These are phyloP conservation scores for Fusarium sp. DNA, from an alignment of 2,329 filamentous ascomycete genomes.

Conservation along the genomic window DNA sequence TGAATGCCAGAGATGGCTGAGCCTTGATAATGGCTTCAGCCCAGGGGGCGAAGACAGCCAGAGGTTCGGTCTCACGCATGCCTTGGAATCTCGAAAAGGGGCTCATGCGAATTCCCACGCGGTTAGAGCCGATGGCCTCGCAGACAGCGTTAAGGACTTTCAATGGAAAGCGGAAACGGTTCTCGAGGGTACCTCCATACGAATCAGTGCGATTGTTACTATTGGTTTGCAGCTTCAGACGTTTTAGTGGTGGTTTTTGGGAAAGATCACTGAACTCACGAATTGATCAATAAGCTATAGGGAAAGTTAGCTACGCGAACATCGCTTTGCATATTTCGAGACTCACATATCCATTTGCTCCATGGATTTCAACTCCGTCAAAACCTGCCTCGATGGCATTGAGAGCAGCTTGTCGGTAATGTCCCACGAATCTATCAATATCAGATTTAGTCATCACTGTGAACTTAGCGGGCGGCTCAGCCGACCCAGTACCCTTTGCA, in stretches of 20 bases:
- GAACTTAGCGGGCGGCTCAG: constrained; percentile 38
- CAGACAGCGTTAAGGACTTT: constrained; percentile 58
- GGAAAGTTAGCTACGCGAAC: not conserved
- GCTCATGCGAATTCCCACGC: constrained; percentile 65
- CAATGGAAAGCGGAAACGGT: constrained; percentile 59
- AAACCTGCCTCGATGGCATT: constrained; percentile 71
- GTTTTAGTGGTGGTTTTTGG: not conserved
- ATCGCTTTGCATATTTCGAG: not conserved
- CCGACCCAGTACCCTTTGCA: constrained; percentile 1
- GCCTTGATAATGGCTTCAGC: constrained; percentile 62
- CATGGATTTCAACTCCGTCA: constrained; percentile 73
- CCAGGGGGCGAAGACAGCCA: constrained; percentile 59
- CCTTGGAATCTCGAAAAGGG: constrained; percentile 70
- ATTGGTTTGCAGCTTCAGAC: constrained; percentile 48
- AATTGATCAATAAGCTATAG: constrained; percentile 63
- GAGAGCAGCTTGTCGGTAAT: constrained; percentile 64
- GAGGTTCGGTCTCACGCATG: constrained; percentile 71
- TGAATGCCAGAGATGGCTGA: constrained; percentile 66
- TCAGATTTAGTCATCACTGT: constrained; percentile 70
- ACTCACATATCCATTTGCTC: constrained; percentile 67
- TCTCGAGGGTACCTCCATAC: constrained; percentile 64
- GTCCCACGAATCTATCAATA: constrained; percentile 69
- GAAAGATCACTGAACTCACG: constrained; percentile 41
- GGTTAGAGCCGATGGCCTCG: constrained; percentile 59
- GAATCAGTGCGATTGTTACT: constrained; percentile 62